Evolutionary conservation across 148 eudicot genomes (phyloP).

Genomic region (Chenopodium berlandieri): DNA sequence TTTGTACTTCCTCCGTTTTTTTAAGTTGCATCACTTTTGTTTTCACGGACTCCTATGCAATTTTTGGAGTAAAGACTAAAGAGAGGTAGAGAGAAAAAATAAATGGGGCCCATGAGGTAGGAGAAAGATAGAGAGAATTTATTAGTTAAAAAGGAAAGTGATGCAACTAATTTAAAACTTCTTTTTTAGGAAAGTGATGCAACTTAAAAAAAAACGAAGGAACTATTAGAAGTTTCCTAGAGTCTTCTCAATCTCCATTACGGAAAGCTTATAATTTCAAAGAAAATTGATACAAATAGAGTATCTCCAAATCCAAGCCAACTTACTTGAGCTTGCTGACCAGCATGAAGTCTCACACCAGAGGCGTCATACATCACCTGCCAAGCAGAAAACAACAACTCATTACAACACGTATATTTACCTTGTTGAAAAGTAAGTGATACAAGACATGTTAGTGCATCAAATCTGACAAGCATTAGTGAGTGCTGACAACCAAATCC

Average conservation of each 20-base stretch:
- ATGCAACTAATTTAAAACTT: too few relatives aligned
- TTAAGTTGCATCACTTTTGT: too few relatives aligned
- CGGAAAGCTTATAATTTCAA: not conserved
- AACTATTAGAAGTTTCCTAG: not conserved
- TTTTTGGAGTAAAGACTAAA: too few relatives aligned
- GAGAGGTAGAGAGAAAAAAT: too few relatives aligned
- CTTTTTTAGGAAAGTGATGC: too few relatives aligned
- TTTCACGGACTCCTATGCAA: too few relatives aligned
- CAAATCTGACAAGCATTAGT: not conserved
- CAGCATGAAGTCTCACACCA: constrained; percentile 86
- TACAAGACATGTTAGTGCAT: not conserved
- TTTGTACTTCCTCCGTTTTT: too few relatives aligned
- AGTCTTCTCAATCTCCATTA: not conserved
- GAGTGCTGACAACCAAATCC: not conserved
- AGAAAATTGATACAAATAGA: not conserved
- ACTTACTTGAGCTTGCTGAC: constrained; percentile 91
- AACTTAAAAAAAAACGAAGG: too few relatives aligned
- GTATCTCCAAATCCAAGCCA: not conserved
- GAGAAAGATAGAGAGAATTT: too few relatives aligned
- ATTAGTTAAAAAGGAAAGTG: too few relatives aligned
- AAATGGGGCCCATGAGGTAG: too few relatives aligned
- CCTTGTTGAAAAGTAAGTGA: not conserved
- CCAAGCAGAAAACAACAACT: constrained; percentile 11
- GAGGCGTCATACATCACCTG: constrained; percentile 92
- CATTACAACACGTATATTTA: not conserved